These are phyloP conservation scores for Chrysanthemum makinoi DNA, from an alignment of 129 eudicot genomes.

Conservation along the genomic window DNA sequence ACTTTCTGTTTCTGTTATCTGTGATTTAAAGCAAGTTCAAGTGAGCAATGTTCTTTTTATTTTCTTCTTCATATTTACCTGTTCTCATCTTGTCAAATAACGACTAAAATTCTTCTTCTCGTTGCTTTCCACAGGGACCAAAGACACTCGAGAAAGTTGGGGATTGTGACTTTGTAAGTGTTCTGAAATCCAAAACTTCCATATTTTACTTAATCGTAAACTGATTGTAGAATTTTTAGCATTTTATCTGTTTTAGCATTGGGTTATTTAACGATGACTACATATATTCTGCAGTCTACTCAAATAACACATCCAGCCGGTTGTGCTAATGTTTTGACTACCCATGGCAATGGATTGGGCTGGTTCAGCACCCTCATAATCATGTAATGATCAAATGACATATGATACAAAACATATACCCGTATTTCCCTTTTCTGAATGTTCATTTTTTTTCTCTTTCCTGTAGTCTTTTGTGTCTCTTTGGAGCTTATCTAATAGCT, in stretches of 20 bases:
- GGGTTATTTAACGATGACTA: background rate
- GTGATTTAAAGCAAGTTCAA: slow-evolving; percentile 63
- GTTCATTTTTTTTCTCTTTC: background rate
- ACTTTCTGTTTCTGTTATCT: slow-evolving; percentile 73
- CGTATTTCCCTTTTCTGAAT: slow-evolving; percentile 10
- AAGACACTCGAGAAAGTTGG: slow-evolving; percentile 23
- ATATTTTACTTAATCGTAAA: background rate
- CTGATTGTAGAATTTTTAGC: background rate
- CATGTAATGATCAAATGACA: slow-evolving; percentile 41
- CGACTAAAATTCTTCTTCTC: slow-evolving; percentile 2
- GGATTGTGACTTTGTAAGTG: slow-evolving; percentile 42
- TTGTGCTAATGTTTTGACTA: slow-evolving; percentile 62
- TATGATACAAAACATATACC: background rate
- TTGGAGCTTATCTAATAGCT: slow-evolving; percentile 67
- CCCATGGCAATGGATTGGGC: slow-evolving; percentile 67
- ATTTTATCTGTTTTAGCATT: background rate
- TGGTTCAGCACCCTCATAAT: slow-evolving; percentile 69
- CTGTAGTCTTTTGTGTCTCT: slow-evolving; percentile 58
- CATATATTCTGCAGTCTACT: slow-evolving; percentile 54
- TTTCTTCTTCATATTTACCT: background rate
- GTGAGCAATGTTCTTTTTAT: slow-evolving; percentile 37
- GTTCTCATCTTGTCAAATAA: slow-evolving; percentile 1
- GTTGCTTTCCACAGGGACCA: slow-evolving; percentile 53
- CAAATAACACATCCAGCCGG: slow-evolving; percentile 82
- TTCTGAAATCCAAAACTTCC: slow-evolving; percentile 24